phyloP scores from a whole-genome alignment of 352 stramenopile species.

The Pythium apleroticum region DNA sequence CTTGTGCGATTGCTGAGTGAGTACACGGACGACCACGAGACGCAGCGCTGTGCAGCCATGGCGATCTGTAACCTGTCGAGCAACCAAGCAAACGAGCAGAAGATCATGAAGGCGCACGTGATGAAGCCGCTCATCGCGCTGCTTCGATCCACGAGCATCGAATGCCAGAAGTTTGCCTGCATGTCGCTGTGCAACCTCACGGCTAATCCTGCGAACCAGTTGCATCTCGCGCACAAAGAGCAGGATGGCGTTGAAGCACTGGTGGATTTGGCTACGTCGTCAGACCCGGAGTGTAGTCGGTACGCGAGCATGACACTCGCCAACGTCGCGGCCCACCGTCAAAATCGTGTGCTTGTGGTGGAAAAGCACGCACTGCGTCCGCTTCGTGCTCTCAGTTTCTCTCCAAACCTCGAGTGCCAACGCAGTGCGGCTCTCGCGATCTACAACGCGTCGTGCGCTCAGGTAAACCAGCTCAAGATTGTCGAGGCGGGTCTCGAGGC shows the following conservation, averaged over 20 bases:
- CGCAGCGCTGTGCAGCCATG: constrained; percentile 80
- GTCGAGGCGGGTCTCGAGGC: constrained; percentile 87
- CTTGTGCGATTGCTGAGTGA: constrained; percentile 73
- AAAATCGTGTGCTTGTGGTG: constrained; percentile 89
- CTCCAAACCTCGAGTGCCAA: constrained; percentile 87
- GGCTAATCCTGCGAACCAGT: constrained; percentile 89
- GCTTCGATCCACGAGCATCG: constrained; percentile 42
- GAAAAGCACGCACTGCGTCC: constrained; percentile 75
- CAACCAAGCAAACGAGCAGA: constrained; percentile 67
- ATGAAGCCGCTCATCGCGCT: constrained; percentile 68
- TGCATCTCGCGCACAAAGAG: constrained; percentile 74
- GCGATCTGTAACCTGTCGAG: constrained; percentile 86
- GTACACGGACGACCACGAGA: constrained; percentile 47
- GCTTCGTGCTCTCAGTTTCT: constrained; percentile 80
- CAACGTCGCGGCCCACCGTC: constrained; percentile 90
- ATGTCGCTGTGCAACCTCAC: constrained; percentile 97
- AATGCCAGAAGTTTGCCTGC: constrained; percentile 84
- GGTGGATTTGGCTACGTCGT: constrained; percentile 72
- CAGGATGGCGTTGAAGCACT: constrained; percentile 75
- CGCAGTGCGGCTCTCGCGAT: constrained; percentile 89
- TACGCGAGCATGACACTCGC: constrained; percentile 94
- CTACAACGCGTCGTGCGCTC: constrained; percentile 95
- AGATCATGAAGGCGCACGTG: constrained; percentile 73
- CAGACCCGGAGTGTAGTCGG: constrained; percentile 75
- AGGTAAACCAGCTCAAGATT: constrained; percentile 89